These are phyloP conservation scores for Podospora appendiculata DNA, from an alignment of 495 filamentous ascomycete genomes.

Conservation along the genomic window DNA sequence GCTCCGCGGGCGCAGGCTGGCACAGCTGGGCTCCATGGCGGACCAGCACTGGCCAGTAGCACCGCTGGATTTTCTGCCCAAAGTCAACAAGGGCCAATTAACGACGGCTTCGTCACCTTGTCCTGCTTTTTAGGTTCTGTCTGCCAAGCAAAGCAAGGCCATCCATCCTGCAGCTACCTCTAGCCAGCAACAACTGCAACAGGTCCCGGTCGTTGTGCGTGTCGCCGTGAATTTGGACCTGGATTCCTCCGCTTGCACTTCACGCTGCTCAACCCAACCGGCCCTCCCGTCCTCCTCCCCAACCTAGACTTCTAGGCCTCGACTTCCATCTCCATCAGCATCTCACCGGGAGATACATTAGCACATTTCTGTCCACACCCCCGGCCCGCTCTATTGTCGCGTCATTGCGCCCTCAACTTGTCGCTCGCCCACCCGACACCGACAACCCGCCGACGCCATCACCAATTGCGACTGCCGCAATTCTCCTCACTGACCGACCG, in stretches of 20 bases:
- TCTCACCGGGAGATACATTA: background rate
- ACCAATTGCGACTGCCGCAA: no score
- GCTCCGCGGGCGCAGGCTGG: conserved; percentile 1
- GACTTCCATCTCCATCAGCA: background rate
- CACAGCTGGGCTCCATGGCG: conserved; percentile 11
- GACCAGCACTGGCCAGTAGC: conserved; percentile 19
- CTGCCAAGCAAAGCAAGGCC: background rate
- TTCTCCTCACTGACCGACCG: no score
- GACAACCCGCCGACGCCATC: background rate
- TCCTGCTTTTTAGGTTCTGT: conserved; percentile 5
- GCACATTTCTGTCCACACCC: background rate
- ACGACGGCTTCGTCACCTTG: conserved; percentile 24
- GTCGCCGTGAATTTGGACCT: background rate
- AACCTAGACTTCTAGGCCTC: background rate
- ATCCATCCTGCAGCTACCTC: conserved; percentile 2
- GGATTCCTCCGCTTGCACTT: background rate
- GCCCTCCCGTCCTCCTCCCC: background rate
- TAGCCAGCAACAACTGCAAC: background rate
- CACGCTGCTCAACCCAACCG: no score
- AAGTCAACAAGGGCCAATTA: conserved; percentile 34
- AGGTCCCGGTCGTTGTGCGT: background rate
- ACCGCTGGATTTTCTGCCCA: conserved; percentile 21
- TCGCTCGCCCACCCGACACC: conserved; percentile 4
- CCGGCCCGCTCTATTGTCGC: background rate
- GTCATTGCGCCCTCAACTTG: background rate